Base-by-base conservation (phyloP, 2,329 filamentous ascomycete genomes). In the Ophiocordyceps unilateralis region DNA sequence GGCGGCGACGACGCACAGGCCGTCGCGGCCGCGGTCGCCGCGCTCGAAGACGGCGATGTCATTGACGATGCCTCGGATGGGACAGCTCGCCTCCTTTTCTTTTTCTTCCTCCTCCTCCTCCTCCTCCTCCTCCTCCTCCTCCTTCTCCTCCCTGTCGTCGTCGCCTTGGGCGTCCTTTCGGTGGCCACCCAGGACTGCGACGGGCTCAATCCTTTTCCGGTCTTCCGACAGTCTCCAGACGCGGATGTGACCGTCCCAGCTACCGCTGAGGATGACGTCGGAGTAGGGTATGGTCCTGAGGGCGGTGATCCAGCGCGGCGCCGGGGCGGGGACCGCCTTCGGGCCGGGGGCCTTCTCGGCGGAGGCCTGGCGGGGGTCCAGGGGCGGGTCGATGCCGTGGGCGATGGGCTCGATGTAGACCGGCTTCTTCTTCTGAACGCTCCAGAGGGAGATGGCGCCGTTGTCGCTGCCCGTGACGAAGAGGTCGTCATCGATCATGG, bases 401-500 rank as follows among this genome's bases (percentile, higher is more conserved):
- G 89, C 87, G 24, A 84, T 69, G 2, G 81, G 73, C 39, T 91
- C 65, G 3, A 84, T 83, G 61, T 80, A 83, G 10, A 98, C 69
- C 1, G 91, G 82, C 62, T 96, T 96, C 72, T 98, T 98, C 67
- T 93, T 94, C 57, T 88, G 75, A 20, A 87, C 70, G 47, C 79
- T 86, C 89, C 89, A 96, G 12, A 96, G 72, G 1, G 79, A 81
- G 42, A 98, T 68, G 6, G 81, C 75, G 43, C 91, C 91, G 52
- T 91, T 94, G 63, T 98, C 89, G 45, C 83, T 84, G 20, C 89
- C 91, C 0, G 91, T 98, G 47, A 98, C 79, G 56, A 96, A 98
- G 20, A 79, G 81, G 56, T 81, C 81, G 54, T 82, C 87, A 62
- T 83, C 91, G 55, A 98, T 74, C 67, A 93, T 86, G 45, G 88